Evolutionary conservation across 768 basidiomycete species (phyloP), one percentile per base, ranked within the genome.

Genomic region (Suillus americanus): DNA sequence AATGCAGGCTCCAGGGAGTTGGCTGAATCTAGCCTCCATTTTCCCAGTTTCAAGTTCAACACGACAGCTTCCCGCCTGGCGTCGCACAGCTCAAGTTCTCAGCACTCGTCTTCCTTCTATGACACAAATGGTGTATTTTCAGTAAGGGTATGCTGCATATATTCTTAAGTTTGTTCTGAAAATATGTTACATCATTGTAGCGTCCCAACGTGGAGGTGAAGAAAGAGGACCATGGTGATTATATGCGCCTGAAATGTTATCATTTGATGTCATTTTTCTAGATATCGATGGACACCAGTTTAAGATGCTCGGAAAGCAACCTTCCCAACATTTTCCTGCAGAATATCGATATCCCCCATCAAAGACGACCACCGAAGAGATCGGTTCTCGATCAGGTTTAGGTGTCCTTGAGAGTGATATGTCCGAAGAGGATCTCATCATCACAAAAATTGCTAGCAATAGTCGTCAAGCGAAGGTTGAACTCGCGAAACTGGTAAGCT

Each of bases 181-280:
- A 35, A 23, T 5, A 18, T 20, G n/a, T 1, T 28, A 9, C 41
- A 13, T 30, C 30, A 38, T 62, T 60, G 2, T 28, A 59, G 57
- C 57, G 57, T 30, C 57, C 25, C 12, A 41, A 41, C 18, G 38
- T 28, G 25, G 57, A 41, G 14, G 43, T 61, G 18, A 63, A 59
- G 20, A 65, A 67, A 8, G 68, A 70, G 10, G 55, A 62, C 56
- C 51, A 59, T 33, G 74, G 74, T 77, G 64, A 5, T 69, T 71
- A 61, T 74, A 71, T 71, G 67, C 70, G 65, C 57, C 28, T 37
- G 20, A 3, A 51, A 13, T 41, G 23, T 20, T 41, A 20, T 28
- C 1, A 20, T 41, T 23, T 10, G 18, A 33, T 45, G 53, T 57
- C 55, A 16, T 46, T 37, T 64, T 53, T 56, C 55, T 40, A 69